Conservation (phyloP, 352 stramenopile genomes). For the Phytophthora sp. region DNA sequence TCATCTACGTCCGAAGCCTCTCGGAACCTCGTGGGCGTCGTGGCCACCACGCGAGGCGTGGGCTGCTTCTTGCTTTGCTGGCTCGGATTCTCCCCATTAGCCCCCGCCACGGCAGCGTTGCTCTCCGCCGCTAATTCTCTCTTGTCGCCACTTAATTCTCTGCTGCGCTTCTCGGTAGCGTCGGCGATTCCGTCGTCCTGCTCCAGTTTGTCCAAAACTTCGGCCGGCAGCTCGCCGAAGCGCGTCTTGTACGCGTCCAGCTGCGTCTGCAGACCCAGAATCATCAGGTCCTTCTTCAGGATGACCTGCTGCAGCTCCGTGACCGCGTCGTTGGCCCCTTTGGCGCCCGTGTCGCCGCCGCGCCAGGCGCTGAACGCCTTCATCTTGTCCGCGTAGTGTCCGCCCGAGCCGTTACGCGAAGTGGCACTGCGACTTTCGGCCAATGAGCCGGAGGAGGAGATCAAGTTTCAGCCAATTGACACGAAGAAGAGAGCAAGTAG, state of each 20-base stretch:
- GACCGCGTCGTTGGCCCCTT: conserved; percentile 38
- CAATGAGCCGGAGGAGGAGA: conserved; percentile 3
- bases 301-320: conserved; percentile 82
- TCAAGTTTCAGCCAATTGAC: not conserved
- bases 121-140: conserved; percentile 15
- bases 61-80: conserved; percentile 10
- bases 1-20: conserved; percentile 17
- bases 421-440: conserved; percentile 8
- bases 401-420: conserved; percentile 9
- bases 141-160: conserved; percentile 22
- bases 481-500: not conserved
- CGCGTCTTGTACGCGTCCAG: conserved; percentile 62
- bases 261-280: conserved; percentile 75
- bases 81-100: not conserved
- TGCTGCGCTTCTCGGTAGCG: conserved; percentile 11
- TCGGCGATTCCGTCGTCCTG: conserved; percentile 15
- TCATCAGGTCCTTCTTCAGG: conserved; percentile 87
- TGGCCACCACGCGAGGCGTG: conserved; percentile 3
- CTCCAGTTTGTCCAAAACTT: conserved; percentile 36
- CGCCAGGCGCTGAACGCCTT: conserved; percentile 44
- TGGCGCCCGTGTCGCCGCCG: conserved; percentile 17
- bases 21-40: conserved; percentile 12
- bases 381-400: conserved; percentile 24
- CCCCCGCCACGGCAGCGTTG: not conserved
- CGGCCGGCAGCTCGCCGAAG: conserved; percentile 55